Base-by-base conservation (phyloP, 257 asterid species). In the Linaria vulgaris region DNA sequence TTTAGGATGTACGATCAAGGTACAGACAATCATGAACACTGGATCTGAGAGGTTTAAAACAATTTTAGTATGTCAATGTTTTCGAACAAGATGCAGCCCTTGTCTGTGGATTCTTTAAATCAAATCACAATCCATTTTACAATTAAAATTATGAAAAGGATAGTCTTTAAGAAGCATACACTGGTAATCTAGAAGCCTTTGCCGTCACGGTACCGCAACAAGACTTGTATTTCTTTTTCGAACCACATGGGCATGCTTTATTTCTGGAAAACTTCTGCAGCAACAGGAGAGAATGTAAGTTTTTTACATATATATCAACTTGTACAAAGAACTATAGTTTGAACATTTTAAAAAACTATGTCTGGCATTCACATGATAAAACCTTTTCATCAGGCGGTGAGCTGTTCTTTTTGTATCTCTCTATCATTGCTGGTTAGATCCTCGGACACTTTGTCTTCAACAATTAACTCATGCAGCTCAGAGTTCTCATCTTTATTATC, bases 241-340 rank as follows among this genome's bases (percentile, higher is more conserved):
- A 88, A 64, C 96, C 97, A 79, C 96, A 86, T 46, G 95, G 91
- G 70, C 97, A 88, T 11, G 74, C 73, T 81, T 91, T 86, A 75
- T 88, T 86, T 80, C 92, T 80, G 16, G 92, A 71, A 61, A 82
- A 68, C 74, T 82, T 88, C 95, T 86, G 80, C 61, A 70, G 65
- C 63, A 78, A 51, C 58, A 68, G 47, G 43, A 62, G 51, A 41
- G 16, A 17, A 54, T 17, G 25, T 68, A 22, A 55, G 68, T 27
- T 14, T n/a, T n/a, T 58, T 39, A 66, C 61, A 64, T 21, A 14
- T 34, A 22, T 57, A 66, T 61, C 54, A 60, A 54, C 54, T 58
- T 14, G 13, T n/a, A 69, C 19, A 16, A 62, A 34, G 41, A 50
- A 60, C 37, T 57, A 58, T 38, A 60, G 4, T 34, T 17, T 25